Base-by-base conservation (phyloP, 176 grass and related monocot genomes). In the Cocos nucifera region DNA sequence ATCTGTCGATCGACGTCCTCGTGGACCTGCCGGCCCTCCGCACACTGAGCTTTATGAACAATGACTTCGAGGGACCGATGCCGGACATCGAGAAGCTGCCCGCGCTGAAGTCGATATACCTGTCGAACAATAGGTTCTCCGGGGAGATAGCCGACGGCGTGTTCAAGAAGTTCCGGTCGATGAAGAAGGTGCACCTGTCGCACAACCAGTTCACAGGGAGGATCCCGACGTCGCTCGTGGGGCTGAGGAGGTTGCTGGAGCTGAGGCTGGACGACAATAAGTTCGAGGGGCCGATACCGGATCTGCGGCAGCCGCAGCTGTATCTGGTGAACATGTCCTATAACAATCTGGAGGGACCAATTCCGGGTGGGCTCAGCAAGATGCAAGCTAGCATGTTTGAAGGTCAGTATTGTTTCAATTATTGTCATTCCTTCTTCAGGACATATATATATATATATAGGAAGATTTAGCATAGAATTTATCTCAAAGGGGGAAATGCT, bases 21-120 rank as follows among this genome's bases (percentile, higher is more conserved):
- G 23, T 16, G 24, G 57, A 17, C 1, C 73, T 97, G 5, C 63
- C n/a, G 3, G 29, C 26, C 0, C 84, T 97, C 19, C 92, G 92
- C 4, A 64, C 81, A 26, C 78, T 97, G 57, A 97, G 92, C 75
- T 65, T 97, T 21, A 65, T 66, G 9, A 63, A 67, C 62, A 97
- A 97, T 78, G 66, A 54, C 50, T 80, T 97, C 56, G 63, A 61
- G 0, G 92, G 92, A 3, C 10, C 72, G 21, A 73, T 97, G 57
- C 92, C 92, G 7, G 70, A 85, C 44, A 16, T 97, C 22, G 56
- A 81, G 22, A 7, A 15, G 12, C 78, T 97, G 23, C 60, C 69
- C 3, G 51, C 51, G 3, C 75, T 97, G 32, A 85, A 80, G 79
- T 57, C 72, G 65, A 9, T 90, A 3, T 88, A 80, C 69, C 55